Conservation (phyloP, 106 monocot species). For the Alisma plantagoaquatica region DNA sequence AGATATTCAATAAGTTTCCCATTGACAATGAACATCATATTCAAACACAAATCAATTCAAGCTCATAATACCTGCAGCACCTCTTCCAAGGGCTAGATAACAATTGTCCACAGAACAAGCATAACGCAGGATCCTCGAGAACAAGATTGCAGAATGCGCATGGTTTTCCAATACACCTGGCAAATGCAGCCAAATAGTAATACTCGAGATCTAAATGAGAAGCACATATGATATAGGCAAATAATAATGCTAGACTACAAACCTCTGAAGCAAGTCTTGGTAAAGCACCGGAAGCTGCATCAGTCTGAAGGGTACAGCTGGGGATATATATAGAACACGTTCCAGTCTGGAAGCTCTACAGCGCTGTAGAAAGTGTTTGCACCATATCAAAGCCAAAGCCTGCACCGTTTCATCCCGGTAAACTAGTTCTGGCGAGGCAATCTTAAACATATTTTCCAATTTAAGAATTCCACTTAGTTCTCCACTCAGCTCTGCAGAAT, state of each 20-base stretch:
- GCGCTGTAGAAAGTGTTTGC: slow-evolving; percentile 46
- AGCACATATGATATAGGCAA: background rate
- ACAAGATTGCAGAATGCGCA: slow-evolving; percentile 53
- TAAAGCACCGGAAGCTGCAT: slow-evolving; percentile 69
- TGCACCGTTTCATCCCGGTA: slow-evolving; percentile 44
- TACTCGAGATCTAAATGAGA: no score
- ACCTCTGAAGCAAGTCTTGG: slow-evolving; percentile 86
- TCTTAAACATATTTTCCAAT: slow-evolving; percentile 65
- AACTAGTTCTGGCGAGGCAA: slow-evolving; percentile 48
- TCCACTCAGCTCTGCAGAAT: slow-evolving; percentile 1
- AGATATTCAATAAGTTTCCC: slow-evolving; percentile 1
- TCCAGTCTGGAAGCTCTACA: slow-evolving; percentile 29
- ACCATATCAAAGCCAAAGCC: slow-evolving; percentile 63
- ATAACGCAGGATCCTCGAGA: slow-evolving; percentile 66
- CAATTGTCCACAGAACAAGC: slow-evolving; percentile 81
- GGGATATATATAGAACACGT: slow-evolving; percentile 33
- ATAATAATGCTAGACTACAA: background rate
- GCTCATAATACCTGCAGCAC: slow-evolving; percentile 59
- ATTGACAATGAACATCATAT: background rate
- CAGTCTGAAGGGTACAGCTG: slow-evolving; percentile 84
- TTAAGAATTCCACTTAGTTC: slow-evolving; percentile 54
- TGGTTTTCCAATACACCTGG: slow-evolving; percentile 61
- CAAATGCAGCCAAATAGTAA: no score
- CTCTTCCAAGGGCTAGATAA: slow-evolving; percentile 53
- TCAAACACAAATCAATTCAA: background rate